A percentile compares a stretch with the other conserved stretches of the same genome.
phyloP scores from a whole-genome alignment of 2,329 filamentous ascomycete species.

The Colletotrichum coccodes region DNA sequence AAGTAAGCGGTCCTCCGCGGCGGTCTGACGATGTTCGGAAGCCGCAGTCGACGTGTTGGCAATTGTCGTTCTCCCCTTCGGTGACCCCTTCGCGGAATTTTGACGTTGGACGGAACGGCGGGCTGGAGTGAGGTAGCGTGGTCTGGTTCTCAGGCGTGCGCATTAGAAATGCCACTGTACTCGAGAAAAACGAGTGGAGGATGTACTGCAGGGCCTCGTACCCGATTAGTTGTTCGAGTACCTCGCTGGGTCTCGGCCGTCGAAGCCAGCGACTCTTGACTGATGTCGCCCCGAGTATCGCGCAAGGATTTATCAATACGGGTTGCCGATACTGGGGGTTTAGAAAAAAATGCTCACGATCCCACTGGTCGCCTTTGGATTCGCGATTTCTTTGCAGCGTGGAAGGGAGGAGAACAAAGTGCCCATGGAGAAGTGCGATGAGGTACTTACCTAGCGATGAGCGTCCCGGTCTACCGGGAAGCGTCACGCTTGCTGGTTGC shows the following conservation, averaged over 20 bases:
- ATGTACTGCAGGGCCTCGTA: conserved; percentile 30
- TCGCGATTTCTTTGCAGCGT: conserved; percentile 20
- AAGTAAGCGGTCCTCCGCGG: conserved; percentile 16
- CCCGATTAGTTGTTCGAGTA: conserved; percentile 21
- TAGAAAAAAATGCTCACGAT: not conserved
- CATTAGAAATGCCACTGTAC: conserved; percentile 35
- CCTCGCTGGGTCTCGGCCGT: not conserved
- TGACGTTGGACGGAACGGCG: conserved; percentile 8
- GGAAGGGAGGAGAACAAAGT: conserved; percentile 28
- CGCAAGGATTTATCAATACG: not conserved
- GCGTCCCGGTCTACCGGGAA: conserved; percentile 4
- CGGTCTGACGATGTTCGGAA: not conserved
- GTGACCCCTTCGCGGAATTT: conserved; percentile 25
- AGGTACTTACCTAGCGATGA: conserved; percentile 23
- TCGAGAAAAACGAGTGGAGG: conserved; percentile 32
- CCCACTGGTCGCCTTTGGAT: conserved; percentile 7
- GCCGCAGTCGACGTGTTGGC: conserved; percentile 5
- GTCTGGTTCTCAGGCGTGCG: conserved; percentile 29
- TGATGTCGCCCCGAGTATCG: not conserved
- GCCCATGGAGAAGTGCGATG: not conserved
- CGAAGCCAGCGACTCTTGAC: not conserved
- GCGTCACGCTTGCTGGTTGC: not conserved
- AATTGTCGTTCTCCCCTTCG: conserved; percentile 12
- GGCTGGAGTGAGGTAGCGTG: conserved; percentile 25
- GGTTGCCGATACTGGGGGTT: conserved; percentile 2